phyloP scores from a whole-genome alignment of 2,329 filamentous ascomycete species.

The Didymella arachidicola region DNA sequence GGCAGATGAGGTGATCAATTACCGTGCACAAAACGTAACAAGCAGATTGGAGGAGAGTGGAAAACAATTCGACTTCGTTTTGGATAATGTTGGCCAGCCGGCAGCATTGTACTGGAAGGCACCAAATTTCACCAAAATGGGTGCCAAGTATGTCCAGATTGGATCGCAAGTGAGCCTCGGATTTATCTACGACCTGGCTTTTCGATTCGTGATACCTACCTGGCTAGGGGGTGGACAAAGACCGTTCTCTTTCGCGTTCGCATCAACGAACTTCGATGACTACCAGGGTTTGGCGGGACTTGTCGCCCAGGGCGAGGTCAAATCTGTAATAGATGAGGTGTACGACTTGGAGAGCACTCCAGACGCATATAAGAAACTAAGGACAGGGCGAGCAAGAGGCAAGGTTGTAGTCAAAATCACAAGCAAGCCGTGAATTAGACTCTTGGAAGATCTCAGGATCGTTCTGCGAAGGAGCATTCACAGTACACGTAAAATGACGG shows the following conservation, averaged over 20 bases:
- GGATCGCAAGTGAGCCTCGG: constrained; percentile 29
- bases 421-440: background rate
- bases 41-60: constrained; percentile 54
- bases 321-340: constrained; percentile 61
- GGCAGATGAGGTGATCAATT: constrained; percentile 69
- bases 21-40: constrained; percentile 58
- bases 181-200: constrained; percentile 27
- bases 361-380: constrained; percentile 64
- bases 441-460: background rate
- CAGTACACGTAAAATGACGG: background rate
- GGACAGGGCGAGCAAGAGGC: constrained; percentile 61
- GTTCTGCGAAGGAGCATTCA: background rate
- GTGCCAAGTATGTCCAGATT: constrained; percentile 32
- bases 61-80: constrained; percentile 59
- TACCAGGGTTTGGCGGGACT: constrained; percentile 57
- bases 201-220: constrained; percentile 33
- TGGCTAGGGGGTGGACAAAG: constrained; percentile 60
- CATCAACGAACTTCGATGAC: constrained; percentile 26
- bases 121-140: constrained; percentile 24
- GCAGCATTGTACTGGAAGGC: constrained; percentile 32
- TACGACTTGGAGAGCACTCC: constrained; percentile 62
- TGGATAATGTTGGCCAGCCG: constrained; percentile 63
- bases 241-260: constrained; percentile 49
- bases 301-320: constrained; percentile 65
- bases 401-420: constrained; percentile 60